These are phyloP conservation scores for Lentinula raphanica DNA, from an alignment of 768 basidiomycete genomes.

Conservation along the genomic window DNA sequence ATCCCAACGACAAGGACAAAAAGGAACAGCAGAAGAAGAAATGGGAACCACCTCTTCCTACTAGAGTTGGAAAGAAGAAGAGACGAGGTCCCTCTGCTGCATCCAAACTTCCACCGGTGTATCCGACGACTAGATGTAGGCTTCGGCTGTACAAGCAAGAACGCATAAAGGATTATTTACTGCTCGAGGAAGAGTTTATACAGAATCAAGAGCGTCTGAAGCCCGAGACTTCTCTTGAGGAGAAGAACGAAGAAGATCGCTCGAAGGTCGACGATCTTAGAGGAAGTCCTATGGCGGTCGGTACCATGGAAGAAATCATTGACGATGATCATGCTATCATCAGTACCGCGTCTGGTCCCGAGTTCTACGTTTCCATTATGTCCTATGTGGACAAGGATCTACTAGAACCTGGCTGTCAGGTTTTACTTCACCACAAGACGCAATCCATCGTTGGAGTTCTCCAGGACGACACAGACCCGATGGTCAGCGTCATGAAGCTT, in stretches of 20 bases:
- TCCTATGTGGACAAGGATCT: conserved; percentile 82
- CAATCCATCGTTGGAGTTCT: conserved; percentile 93
- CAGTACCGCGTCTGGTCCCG: conserved; percentile 89
- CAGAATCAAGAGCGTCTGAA: conserved; percentile 88
- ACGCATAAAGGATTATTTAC: conserved; percentile 95
- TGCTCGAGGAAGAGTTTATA: conserved; percentile 93
- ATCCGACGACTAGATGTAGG: conserved; percentile 91
- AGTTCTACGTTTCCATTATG: conserved; percentile 84
- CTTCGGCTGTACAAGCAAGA: conserved; percentile 95
- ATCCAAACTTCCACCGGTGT: conserved; percentile 88
- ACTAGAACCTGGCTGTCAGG: conserved; percentile 92
- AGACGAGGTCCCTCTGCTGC: conserved; percentile 87
- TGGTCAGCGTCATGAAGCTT: conserved; percentile 97
- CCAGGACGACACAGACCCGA: conserved; percentile 90
- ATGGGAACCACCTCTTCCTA: conserved; percentile 97
- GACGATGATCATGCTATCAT: conserved; percentile 99
- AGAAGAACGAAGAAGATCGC: conserved; percentile 93
- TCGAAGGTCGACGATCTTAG: conserved; percentile 91
- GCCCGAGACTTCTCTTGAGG: conserved; percentile 82
- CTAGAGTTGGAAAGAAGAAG: conserved; percentile 97
- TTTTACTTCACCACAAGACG: conserved; percentile 93
- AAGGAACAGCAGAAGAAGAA: conserved; percentile 71
- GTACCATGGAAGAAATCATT: conserved; percentile 95
- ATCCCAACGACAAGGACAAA: conserved; percentile 38
- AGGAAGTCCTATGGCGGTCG: conserved; percentile 97